Evolutionary conservation across 768 basidiomycete genomes (phyloP).

Genomic region (Piloderma croceum): DNA sequence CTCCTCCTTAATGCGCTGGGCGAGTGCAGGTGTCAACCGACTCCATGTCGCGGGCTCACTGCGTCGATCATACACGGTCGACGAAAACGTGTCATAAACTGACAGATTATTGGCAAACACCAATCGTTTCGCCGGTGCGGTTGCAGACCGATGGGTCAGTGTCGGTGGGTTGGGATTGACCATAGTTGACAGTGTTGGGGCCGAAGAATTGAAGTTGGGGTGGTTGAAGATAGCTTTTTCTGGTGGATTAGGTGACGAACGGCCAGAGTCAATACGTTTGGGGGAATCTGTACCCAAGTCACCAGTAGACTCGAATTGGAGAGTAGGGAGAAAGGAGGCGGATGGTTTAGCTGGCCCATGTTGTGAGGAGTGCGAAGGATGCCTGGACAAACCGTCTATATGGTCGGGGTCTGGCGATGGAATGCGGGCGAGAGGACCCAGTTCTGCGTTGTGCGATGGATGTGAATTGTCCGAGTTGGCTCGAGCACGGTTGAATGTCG

Average conservation of each 20-base stretch:
- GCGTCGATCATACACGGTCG: conserved; percentile 86
- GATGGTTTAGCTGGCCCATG: conserved; percentile 33
- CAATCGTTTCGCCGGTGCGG: conserved; percentile 64
- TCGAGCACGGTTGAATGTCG: conserved; percentile 50
- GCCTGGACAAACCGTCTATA: conserved; percentile 80
- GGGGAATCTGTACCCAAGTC: conserved; percentile 35
- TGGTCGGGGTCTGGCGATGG: conserved; percentile 82
- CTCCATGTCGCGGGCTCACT: conserved; percentile 98
- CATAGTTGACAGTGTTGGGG: conserved; percentile 72
- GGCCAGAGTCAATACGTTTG: conserved; percentile 30
- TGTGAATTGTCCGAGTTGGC: conserved; percentile 78
- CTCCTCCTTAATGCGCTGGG: conserved; percentile 97
- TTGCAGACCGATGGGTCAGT: conserved; percentile 67
- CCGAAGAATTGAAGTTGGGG: conserved; percentile 82
- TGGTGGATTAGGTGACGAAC: conserved; percentile 30
- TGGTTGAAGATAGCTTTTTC: conserved; percentile 68
- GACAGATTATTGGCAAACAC: conserved; percentile 89
- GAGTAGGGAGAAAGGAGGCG: conserved; percentile 39
- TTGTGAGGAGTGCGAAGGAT: conserved; percentile 50
- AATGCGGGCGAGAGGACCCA: conserved; percentile 76
- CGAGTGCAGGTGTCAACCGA: conserved; percentile 87
- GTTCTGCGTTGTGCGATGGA: conserved; percentile 41
- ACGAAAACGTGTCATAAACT: conserved; percentile 95
- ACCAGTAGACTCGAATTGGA: conserved; percentile 24
- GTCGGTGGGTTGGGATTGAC: conserved; percentile 35